Evolutionary conservation across 2,329 filamentous ascomycete species (phyloP), one percentile per base, ranked within the genome.

Genomic region (Fusarium sp.): DNA sequence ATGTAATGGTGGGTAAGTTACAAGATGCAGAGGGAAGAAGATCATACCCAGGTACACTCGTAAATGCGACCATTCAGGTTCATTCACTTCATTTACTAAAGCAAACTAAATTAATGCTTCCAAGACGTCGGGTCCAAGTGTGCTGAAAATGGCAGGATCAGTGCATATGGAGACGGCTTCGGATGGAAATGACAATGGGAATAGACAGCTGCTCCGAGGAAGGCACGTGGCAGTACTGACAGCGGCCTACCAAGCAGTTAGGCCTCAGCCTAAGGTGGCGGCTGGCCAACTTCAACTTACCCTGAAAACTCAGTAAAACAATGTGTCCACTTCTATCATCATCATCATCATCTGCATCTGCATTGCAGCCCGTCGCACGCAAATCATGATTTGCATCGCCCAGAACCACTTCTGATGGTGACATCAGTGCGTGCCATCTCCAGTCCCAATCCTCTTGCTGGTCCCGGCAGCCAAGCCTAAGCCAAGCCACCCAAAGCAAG

Each of bases 171-270:
- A 58, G 22, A n/a, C 31, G 36, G 41, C 29, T 33, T n/a, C 45
- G 25, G 29, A 52, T 41, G 65, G 39, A 31, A 50, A 65, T 46
- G 52, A 14, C 27, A 47, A 64, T 64, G 58, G 60, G 29, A 54
- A 57, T 72, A 72, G 50, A 41, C 59, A 20, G n/a, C 12, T 35
- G 17, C 54, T 50, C 71, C 27, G 39, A 62, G 27, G 31, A 22
- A 54, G 52, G 72, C 72, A 74, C 70, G 69, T 75, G 72, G 65
- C 72, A 71, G 33, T 22, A 13, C 35, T 46, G 41, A 41, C 44
- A 14, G 22, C 53, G 12, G 52, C 20, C 45, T 47, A 27, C 38
- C 36, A 63, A 62, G 33, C 38, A 39, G 36, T 31, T 45, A 58
- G 59, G 68, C 65, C 65, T 75, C 70, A 68, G 50, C 53, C 45